Evolutionary conservation across 169 alveolate species (phyloP).

Genomic region (Plasmodium billcollinsi): DNA sequence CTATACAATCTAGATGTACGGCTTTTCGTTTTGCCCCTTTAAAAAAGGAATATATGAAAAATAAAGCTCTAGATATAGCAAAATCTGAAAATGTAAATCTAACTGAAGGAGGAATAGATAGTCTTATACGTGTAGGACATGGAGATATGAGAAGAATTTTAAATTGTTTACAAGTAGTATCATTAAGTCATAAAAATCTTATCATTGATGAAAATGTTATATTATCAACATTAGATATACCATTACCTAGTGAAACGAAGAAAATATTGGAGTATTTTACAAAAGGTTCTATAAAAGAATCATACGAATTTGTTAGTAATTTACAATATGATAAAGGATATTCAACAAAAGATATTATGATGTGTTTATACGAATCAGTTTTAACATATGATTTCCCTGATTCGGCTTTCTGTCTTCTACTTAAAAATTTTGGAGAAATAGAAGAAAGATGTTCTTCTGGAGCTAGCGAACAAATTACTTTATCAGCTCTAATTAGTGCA

Average conservation of each 20-base stretch:
- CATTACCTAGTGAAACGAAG: constrained; percentile 90
- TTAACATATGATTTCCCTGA: constrained; percentile 89
- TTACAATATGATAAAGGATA: constrained; percentile 89
- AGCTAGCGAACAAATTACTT: constrained; percentile 86
- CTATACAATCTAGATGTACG: constrained; percentile 98
- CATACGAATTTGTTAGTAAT: constrained; percentile 83
- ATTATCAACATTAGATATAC: constrained; percentile 92
- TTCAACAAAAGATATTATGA: constrained; percentile 91
- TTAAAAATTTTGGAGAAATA: constrained; percentile 88
- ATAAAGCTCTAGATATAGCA: constrained; percentile 91
- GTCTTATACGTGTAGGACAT: constrained; percentile 93
- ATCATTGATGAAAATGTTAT: constrained; percentile 86
- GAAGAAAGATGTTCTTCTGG: constrained; percentile 91
- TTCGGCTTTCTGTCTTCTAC: constrained; percentile 84
- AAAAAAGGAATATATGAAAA: constrained; percentile 85
- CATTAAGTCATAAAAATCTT: constrained; percentile 85
- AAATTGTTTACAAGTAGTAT: constrained; percentile 94
- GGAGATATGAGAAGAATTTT: constrained; percentile 99
- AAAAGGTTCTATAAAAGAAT: constrained; percentile 85
- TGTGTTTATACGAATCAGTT: constrained; percentile 87
- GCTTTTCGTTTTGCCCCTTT: constrained; percentile 95
- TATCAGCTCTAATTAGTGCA: constrained; percentile 88
- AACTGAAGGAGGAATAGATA: constrained; percentile 89
- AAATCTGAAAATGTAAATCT: constrained; percentile 89
- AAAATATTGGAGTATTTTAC: constrained; percentile 83